Conservation (phyloP, 352 stramenopile genomes). For the Hyaloperonospora brassicae region DNA sequence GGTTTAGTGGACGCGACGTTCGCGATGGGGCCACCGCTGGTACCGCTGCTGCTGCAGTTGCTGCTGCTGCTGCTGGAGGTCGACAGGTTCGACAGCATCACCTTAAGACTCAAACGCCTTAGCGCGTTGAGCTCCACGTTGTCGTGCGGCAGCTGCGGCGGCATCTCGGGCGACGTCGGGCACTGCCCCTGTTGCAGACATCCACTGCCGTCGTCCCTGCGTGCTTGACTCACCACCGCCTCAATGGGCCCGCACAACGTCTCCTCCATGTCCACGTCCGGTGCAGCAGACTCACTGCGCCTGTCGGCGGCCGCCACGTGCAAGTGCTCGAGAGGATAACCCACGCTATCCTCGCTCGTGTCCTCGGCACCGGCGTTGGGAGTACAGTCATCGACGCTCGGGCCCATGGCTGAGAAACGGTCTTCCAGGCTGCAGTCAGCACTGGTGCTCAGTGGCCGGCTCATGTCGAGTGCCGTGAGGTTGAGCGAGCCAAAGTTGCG, state of each 20-base stretch:
- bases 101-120: constrained; percentile 45
- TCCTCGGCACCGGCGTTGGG: constrained; percentile 17
- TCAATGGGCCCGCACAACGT: constrained; percentile 11
- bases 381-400: constrained; percentile 22
- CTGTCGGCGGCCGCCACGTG: constrained; percentile 5
- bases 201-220: constrained; percentile 17
- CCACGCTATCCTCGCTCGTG: constrained; percentile 34
- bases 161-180: constrained; percentile 14
- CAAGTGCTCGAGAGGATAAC: constrained; percentile 29
- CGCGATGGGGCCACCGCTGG: not conserved
- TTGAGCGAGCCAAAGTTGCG: constrained; percentile 52
- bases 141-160: constrained; percentile 33
- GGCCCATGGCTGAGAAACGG: constrained; percentile 23
- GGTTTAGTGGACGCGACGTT: constrained; percentile 19
- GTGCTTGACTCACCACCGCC: constrained; percentile 1
- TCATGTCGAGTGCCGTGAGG: constrained; percentile 39
- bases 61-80: constrained; percentile 8
- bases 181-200: constrained; percentile 14
- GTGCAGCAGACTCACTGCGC: constrained; percentile 3
- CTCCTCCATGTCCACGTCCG: constrained; percentile 24
- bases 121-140: constrained; percentile 41
- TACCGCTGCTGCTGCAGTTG: constrained; percentile 2
- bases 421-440: constrained; percentile 18
- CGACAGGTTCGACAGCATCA: constrained; percentile 41
- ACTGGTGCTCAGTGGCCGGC: constrained; percentile 8